phyloP scores from a whole-genome alignment of 106 monocot genomes.

The Chionographis japonica region DNA sequence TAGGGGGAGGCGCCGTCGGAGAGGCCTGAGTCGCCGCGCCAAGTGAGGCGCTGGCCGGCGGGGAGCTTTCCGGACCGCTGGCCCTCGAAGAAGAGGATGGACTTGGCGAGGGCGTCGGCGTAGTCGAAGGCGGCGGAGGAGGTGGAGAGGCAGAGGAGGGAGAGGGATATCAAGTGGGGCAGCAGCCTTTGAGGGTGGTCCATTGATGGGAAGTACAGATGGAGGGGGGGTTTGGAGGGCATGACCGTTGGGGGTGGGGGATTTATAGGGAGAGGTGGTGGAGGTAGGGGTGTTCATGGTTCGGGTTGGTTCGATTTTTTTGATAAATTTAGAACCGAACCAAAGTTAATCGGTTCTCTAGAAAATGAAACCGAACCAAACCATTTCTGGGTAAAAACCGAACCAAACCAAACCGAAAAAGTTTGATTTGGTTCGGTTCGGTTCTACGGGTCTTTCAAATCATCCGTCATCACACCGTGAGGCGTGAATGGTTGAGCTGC shows the following conservation, averaged over 20 bases:
- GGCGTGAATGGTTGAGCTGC: no score
- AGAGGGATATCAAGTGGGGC: background rate
- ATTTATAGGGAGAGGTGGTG: constrained; percentile 3
- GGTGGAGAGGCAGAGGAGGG: background rate
- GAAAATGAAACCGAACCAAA: no score
- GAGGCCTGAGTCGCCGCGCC: constrained; percentile 65
- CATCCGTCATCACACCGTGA: no score
- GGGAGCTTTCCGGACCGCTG: constrained; percentile 79
- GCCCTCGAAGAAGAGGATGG: constrained; percentile 77
- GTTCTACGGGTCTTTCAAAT: no score
- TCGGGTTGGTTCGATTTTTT: no score
- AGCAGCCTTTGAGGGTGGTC: background rate
- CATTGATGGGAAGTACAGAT: background rate
- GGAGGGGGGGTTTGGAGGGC: background rate
- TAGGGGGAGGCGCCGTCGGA: constrained; percentile 47
- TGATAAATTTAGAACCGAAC: no score
- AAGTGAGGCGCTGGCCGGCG: constrained; percentile 36
- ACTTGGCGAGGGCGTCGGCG: constrained; percentile 64
- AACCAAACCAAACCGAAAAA: no score
- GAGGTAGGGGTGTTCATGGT: no score
- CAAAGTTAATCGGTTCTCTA: no score
- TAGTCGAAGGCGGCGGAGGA: constrained; percentile 25
- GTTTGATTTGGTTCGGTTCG: no score
- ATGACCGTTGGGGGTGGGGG: background rate
- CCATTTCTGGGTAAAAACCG: no score